Evolutionary conservation across 1,284 basidiomycete genomes (phyloP).

Genomic region (Apiotrichum montevideense): DNA sequence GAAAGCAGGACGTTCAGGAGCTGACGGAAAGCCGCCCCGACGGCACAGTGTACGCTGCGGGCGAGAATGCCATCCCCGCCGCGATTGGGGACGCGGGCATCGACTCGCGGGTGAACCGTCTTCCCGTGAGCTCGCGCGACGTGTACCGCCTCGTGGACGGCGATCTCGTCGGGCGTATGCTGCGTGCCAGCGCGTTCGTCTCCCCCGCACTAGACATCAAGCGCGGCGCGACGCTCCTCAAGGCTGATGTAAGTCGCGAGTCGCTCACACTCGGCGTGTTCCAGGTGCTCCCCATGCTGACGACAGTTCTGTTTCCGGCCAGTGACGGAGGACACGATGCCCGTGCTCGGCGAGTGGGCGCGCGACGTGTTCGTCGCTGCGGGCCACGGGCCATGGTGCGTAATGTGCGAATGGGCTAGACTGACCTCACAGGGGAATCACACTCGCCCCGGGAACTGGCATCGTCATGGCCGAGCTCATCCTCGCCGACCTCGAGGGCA

Average conservation of each 20-base stretch:
- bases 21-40: slow-evolving; percentile 6
- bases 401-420: not conserved
- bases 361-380: slow-evolving; percentile 6
- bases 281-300: no score
- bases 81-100: slow-evolving; percentile 2
- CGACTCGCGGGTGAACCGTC: slow-evolving; percentile 8
- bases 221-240: slow-evolving; percentile 8
- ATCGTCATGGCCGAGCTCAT: slow-evolving; percentile 9
- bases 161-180: slow-evolving; percentile 10
- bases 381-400: slow-evolving; percentile 13
- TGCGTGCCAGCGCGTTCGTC: slow-evolving; percentile 6
- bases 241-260: slow-evolving; percentile 9
- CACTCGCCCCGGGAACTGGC: slow-evolving; percentile 11
- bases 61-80: slow-evolving; percentile 11
- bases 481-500: slow-evolving; percentile 2
- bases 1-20: not conserved
- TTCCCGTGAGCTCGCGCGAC: slow-evolving; percentile 5
- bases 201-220: slow-evolving; percentile 5
- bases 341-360: slow-evolving; percentile 10
- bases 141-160: slow-evolving; percentile 4
- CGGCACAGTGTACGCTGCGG: slow-evolving; percentile 9
- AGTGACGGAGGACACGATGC: slow-evolving; percentile 11
- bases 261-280: no score
- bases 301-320: slow-evolving; percentile 14
- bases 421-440: slow-evolving; percentile 8